Evolutionary conservation across 1,139 yeast species (phyloP), one percentile per base, ranked within the genome.

Genomic region (Saccharomycopsis crataegensis): DNA sequence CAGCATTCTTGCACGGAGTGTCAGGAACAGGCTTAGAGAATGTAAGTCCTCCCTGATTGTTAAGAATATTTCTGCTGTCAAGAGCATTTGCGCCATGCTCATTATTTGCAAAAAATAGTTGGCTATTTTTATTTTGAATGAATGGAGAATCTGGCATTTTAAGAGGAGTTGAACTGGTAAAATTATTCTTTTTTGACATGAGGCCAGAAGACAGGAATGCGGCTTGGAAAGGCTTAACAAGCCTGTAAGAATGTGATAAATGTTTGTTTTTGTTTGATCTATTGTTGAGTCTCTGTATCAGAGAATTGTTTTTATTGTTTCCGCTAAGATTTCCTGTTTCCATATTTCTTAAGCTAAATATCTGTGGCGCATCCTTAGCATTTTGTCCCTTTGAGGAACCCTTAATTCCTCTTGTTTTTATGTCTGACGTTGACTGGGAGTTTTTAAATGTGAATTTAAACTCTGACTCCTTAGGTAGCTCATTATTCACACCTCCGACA

Each of bases 161-260:
- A 12, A 46, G 14, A 22, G 55, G 50, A 8, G 48, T 44, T 14
- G 50, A 37, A 36, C 11, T 14, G 16, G 46, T 14, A 2, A 16
- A 8, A 38, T 49, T 54, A 47, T 36, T 52, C 28, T 54, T 57
- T 51, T 68, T 68, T 3, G 70, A 67, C 12, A 61, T 53, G 46
- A 68, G 57, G 8, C 69, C 70, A 0, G 87, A 73, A 5, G 93
- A 80, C 67, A 80, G 77, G 66, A 88, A 88, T n/a, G 95, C 96
- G 0, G 93, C 83, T 65, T 87, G 96, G 49, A 87, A 73, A 5
- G 96, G 96, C 65, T 85, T 86, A 36, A 86, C 94, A 53, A 81
- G 79, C 59, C 80, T 79, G 67, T 83, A 87, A 1, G 83, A 76
- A 28, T 77, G 12, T 8, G 46, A 74, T n/a, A 82, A 77, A 31